These are phyloP conservation scores for Dendrobium huoshanense DNA, from an alignment of 106 monocot species.

Conservation along the genomic window DNA sequence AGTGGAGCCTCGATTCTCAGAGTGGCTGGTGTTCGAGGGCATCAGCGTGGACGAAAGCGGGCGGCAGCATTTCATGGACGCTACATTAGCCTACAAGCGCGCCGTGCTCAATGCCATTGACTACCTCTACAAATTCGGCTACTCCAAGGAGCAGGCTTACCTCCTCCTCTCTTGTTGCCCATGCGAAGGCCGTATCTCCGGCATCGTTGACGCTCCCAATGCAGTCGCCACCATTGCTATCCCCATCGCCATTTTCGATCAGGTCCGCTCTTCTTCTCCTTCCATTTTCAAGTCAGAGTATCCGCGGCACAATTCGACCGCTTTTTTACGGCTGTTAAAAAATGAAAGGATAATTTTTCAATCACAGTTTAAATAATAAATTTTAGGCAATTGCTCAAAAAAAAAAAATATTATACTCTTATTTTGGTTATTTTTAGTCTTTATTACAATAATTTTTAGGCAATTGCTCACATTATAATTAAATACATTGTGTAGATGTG, in stretches of 20 bases:
- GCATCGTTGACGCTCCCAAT: constrained; percentile 85
- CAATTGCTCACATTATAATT: too few species aligned
- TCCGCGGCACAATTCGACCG: too few species aligned
- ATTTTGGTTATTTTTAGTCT: too few species aligned
- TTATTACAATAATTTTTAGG: too few species aligned
- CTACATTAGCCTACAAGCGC: constrained; percentile 74
- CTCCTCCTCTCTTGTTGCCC: constrained; percentile 81
- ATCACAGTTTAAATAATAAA: too few species aligned
- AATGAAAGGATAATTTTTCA: too few species aligned
- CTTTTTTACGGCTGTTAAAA: too few species aligned
- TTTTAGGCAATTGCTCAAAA: too few species aligned
- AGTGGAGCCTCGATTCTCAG: constrained; percentile 84
- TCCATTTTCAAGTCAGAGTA: too few species aligned
- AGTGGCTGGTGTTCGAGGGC: constrained; percentile 85
- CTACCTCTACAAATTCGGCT: constrained; percentile 75
- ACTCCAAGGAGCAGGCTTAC: constrained; percentile 85
- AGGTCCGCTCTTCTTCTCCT: constrained; percentile 23
- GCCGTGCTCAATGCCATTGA: constrained; percentile 79
- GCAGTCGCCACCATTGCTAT: constrained; percentile 86
- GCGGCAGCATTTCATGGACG: constrained; percentile 78
- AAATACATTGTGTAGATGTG: too few species aligned
- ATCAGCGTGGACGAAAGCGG: constrained; percentile 84
- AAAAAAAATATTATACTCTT: too few species aligned
- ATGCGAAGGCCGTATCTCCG: constrained; percentile 80
- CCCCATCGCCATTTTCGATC: constrained; percentile 78